These are phyloP conservation scores for Emergomyces orientalis DNA, from an alignment of 2,329 filamentous ascomycete species.

Conservation along the genomic window DNA sequence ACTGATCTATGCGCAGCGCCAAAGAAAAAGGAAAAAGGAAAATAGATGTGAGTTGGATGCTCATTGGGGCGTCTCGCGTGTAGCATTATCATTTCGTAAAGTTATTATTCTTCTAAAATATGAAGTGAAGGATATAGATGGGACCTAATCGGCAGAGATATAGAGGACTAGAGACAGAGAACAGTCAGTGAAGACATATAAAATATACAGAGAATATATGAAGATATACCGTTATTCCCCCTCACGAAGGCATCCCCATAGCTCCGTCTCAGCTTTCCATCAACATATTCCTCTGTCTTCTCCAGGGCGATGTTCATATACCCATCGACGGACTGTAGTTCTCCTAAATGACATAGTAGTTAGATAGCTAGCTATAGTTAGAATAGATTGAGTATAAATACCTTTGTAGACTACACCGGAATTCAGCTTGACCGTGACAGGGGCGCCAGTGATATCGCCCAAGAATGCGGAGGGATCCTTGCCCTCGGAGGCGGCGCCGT, in stretches of 20 bases:
- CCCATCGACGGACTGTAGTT: constrained; percentile 92
- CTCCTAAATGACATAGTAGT: constrained; percentile 49
- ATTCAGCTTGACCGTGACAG: constrained; percentile 94
- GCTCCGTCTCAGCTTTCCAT: constrained; percentile 68
- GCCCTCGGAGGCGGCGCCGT: constrained; percentile 59
- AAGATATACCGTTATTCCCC: constrained; percentile 73
- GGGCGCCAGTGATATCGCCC: constrained; percentile 84
- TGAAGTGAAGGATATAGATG: neutral
- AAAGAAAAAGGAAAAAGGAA: neutral
- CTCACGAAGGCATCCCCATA: constrained; percentile 94
- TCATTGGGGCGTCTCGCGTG: neutral
- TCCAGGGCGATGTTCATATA: constrained; percentile 99
- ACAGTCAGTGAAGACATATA: neutral
- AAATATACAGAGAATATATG: neutral
- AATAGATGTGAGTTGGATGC: neutral
- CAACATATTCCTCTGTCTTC: constrained; percentile 85
- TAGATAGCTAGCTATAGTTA: neutral
- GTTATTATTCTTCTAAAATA: neutral
- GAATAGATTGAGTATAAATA: constrained; percentile 37
- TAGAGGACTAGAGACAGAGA: constrained; percentile 24
- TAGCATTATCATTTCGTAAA: neutral
- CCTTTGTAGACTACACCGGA: constrained; percentile 98
- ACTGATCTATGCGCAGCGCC: neutral
- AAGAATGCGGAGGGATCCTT: constrained; percentile 92
- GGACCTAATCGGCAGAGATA: constrained; percentile 27